A percentile compares a stretch with the other conserved stretches of the same genome.
Evolutionary conservation across 169 alveolate species (phyloP).

Genomic region (Miamiensis avidus): DNA sequence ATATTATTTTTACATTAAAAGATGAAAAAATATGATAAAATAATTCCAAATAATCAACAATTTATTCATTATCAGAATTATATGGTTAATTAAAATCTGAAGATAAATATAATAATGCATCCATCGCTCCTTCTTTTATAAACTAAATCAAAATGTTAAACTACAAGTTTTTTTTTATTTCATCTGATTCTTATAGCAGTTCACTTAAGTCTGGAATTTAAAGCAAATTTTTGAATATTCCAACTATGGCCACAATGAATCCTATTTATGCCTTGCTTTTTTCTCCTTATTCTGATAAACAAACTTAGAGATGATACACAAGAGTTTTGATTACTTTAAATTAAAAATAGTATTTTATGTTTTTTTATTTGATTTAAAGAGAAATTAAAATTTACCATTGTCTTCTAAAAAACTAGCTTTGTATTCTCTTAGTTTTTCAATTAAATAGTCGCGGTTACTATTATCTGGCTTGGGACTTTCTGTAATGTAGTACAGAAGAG

Average conservation of each 20-base stretch:
- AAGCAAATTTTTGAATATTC: conserved; percentile 42
- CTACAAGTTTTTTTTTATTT: conserved; percentile 16
- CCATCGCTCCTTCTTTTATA: conserved; percentile 39
- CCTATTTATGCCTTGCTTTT: conserved; percentile 36
- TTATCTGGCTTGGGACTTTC: conserved; percentile 28
- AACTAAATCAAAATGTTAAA: conserved; percentile 16
- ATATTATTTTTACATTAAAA: conserved; percentile 6
- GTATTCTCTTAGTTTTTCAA: conserved; percentile 30
- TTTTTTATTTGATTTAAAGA: too few relatives aligned
- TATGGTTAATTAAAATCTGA: conserved; percentile 33
- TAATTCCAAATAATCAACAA: conserved; percentile 40
- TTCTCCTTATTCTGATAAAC: conserved; percentile 26
- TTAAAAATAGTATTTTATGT: too few relatives aligned
- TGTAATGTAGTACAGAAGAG: conserved; percentile 43
- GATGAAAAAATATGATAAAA: conserved; percentile 37
- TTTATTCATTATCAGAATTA: too few relatives aligned
- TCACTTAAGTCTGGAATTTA: conserved; percentile 26
- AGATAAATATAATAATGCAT: conserved; percentile 42
- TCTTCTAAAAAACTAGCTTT: conserved; percentile 31
- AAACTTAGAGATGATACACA: conserved; percentile 46
- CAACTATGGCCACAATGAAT: conserved; percentile 48
- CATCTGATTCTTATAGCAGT: background rate
- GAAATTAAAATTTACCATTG: background rate
- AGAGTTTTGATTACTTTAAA: conserved; percentile 29
- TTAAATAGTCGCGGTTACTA: background rate